A percentile compares a stretch with the other conserved stretches of the same genome.
phyloP scores from a whole-genome alignment of 257 asterid species.

The Schizonepeta tenuifolia region DNA sequence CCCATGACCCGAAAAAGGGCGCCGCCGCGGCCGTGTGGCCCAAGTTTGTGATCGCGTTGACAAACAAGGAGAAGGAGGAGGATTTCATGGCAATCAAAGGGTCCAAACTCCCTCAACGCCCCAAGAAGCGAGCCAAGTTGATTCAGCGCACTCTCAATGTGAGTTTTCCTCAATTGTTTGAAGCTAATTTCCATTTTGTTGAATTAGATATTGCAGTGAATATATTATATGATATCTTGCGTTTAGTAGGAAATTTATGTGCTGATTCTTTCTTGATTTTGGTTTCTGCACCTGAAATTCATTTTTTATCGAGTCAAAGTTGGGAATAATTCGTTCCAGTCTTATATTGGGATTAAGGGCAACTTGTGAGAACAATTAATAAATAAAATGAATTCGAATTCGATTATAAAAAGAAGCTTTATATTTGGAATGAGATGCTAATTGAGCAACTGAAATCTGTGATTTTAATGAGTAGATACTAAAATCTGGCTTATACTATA shows the following conservation, averaged over 20 bases:
- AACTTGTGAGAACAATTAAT: neutral
- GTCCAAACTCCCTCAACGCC: constrained; percentile 92
- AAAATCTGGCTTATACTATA: neutral
- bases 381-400: neutral
- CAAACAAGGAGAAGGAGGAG: constrained; percentile 95
- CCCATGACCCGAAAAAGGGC: constrained; percentile 60
- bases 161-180: constrained; percentile 38
- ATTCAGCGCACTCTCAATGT: constrained; percentile 93
- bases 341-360: neutral
- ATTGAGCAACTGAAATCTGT: constrained; percentile 20
- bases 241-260: neutral
- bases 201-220: neutral
- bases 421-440: neutral
- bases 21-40: constrained; percentile 75
- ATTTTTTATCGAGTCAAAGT: constrained; percentile 5
- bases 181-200: neutral
- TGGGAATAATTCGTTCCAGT: neutral
- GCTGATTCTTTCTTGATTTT: constrained; percentile 8
- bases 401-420: neutral
- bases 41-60: constrained; percentile 79
- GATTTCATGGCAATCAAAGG: constrained; percentile 91
- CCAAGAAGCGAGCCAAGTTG: constrained; percentile 84
- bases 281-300: neutral
- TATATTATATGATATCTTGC: no score
- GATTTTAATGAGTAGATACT: constrained; percentile 9